phyloP scores from a whole-genome alignment of 305 asterid species.

The Caryopteris hybrid region DNA sequence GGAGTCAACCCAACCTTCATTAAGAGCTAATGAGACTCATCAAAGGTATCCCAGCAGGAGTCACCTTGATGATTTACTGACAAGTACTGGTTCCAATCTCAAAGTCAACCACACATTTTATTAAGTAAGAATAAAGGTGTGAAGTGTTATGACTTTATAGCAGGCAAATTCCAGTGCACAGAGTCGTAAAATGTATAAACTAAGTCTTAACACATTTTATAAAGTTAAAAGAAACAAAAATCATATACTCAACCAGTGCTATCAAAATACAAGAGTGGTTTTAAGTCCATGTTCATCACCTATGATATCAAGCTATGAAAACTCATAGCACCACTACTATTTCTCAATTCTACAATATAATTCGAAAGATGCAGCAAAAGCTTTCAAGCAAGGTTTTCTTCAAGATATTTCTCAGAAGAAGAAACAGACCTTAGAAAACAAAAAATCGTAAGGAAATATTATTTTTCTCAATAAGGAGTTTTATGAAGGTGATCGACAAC shows the following conservation, averaged over 20 bases:
- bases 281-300: not conserved
- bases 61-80: not conserved
- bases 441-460: not conserved
- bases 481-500: slow-evolving; percentile 23
- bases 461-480: not conserved
- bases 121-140: not conserved
- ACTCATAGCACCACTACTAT: not conserved
- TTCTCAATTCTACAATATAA: not conserved
- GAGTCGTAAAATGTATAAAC: not conserved
- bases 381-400: not conserved
- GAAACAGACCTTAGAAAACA: not conserved
- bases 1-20: not conserved
- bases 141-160: not conserved
- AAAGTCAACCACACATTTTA: not conserved
- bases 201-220: not conserved
- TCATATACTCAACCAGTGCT: not conserved
- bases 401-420: not conserved
- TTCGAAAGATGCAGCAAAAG: not conserved
- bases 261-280: not conserved
- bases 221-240: not conserved
- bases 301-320: not conserved
- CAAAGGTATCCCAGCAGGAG: not conserved
- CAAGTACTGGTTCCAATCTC: not conserved
- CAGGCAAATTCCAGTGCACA: not conserved
- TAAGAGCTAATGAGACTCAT: not conserved